Evolutionary conservation across 345 rosid species (phyloP), one percentile per base, ranked within the genome.

Genomic region (Populus deltoides): DNA sequence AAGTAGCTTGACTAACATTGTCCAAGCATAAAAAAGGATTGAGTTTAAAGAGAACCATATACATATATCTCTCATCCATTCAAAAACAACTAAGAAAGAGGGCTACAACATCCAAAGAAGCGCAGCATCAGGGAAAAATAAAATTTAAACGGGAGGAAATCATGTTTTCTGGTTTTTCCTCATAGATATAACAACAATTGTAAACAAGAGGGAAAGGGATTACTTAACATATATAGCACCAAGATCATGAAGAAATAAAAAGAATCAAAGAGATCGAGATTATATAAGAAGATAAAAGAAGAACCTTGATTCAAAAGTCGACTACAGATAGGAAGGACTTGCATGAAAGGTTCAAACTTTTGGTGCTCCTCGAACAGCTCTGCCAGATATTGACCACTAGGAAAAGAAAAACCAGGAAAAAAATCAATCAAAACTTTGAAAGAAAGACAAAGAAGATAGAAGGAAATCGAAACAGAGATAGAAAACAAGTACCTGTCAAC

Each of bases 341-440:
- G 94, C 85, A 87, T 85, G 87, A 94, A 94, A 84, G 98, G 98
- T 77, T 91, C 95, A 79, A 94, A 89, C 93, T 94, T 94, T 66
- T 93, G 95, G 84, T 90, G 94, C 87, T 94, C 98, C 45, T 92
- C 94, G 62, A 93, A 66, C 78, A 94, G 86, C 82, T 93, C 95
- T 76, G 95, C 29, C 86, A 94, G 82, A 89, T 92, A 92, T 79
- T 89, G 98, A 86, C 95, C 84, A 80, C 88, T 76, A 66, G 67
- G 68, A 77, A 74, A 47, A 45, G 17, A 77, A 65, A 71, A 62
- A 74, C 9, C 13, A 41, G 25, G 8, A 39, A 3, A 27, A 12
- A 41, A 55, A 61, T 55, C 17, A 25, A 75, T 9, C 38, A 65
- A 41, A 35, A 24, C 43, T 69, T 10, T 8, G 15, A 13, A 11